Percentiles rank a stretch among this genome's conserved stretches.
Evolutionary conservation across 805 yeast species (phyloP).

Genomic region (Teunomyces cretensis): DNA sequence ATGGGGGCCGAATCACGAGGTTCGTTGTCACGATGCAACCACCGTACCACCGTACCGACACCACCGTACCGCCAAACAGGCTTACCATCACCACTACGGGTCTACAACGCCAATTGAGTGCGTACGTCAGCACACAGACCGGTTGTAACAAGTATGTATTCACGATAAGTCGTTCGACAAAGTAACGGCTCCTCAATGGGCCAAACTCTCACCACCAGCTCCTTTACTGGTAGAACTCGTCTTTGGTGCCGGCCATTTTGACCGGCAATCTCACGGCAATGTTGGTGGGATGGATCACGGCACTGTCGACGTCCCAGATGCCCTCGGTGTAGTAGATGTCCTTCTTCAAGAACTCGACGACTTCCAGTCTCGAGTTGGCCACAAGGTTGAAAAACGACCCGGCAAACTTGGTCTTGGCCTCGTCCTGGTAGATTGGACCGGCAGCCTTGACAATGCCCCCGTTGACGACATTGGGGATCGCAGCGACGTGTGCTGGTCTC

Average conservation of each 20-base stretch:
- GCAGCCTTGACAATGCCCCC: slow-evolving; percentile 41
- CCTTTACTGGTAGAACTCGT: slow-evolving; percentile 10
- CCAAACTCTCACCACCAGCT: no score
- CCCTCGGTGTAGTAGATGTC: slow-evolving; percentile 67
- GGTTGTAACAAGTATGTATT: no score
- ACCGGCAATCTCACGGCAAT: slow-evolving; percentile 37
- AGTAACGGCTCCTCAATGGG: no score
- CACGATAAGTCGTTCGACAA: no score
- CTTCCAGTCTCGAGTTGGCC: slow-evolving; percentile 67
- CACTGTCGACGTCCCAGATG: slow-evolving; percentile 72
- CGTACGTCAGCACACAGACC: no score
- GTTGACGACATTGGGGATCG: slow-evolving; percentile 41
- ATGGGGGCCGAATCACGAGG: no score
- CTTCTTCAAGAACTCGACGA: slow-evolving; percentile 57
- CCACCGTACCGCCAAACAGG: no score
- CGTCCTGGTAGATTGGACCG: slow-evolving; percentile 45
- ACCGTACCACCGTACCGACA: no score
- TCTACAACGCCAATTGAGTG: no score
- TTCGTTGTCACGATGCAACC: no score
- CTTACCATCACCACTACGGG: no score
- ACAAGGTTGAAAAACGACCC: slow-evolving; percentile 66
- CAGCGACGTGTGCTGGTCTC: slow-evolving; percentile 55
- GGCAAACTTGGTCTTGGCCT: slow-evolving; percentile 51
- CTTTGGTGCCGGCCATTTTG: slow-evolving; percentile 29
- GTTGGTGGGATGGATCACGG: slow-evolving; percentile 54